These are phyloP conservation scores for Laburnicola sp. DNA, from an alignment of 2,329 filamentous ascomycete species.

Conservation along the genomic window DNA sequence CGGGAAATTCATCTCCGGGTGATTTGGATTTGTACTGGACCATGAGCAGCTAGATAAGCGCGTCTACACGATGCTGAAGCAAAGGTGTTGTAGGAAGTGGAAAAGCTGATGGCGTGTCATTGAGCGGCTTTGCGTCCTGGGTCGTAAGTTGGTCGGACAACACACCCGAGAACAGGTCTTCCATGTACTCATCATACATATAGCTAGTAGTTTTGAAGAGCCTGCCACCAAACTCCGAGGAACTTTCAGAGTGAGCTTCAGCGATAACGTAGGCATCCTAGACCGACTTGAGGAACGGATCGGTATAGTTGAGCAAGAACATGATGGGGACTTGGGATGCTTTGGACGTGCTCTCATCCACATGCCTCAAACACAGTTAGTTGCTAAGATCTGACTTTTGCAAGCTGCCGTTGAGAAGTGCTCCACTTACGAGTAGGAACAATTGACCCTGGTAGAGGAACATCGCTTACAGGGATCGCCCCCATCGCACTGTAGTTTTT, in stretches of 20 bases:
- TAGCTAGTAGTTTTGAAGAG: background rate
- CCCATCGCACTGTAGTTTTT: slow-evolving; percentile 4
- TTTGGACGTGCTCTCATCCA: background rate
- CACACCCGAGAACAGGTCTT: too few relatives aligned
- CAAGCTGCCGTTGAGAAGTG: background rate
- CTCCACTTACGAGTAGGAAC: background rate
- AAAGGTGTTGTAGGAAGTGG: too few relatives aligned
- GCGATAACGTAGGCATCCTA: slow-evolving; percentile 10
- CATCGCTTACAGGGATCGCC: slow-evolving; percentile 2
- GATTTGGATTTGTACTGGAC: background rate
- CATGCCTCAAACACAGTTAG: too few relatives aligned
- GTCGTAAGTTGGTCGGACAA: too few relatives aligned
- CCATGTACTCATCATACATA: background rate
- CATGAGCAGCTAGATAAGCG: background rate
- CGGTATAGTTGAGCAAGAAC: slow-evolving; percentile 18
- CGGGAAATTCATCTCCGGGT: background rate
- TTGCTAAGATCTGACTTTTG: too few relatives aligned
- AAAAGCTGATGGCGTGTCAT: too few relatives aligned
- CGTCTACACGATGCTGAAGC: too few relatives aligned
- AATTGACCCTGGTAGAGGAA: background rate
- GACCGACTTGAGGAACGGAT: slow-evolving; percentile 13
- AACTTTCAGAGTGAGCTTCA: slow-evolving; percentile 2
- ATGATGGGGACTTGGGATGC: slow-evolving; percentile 3
- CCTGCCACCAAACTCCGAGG: background rate
- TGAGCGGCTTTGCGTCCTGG: too few relatives aligned